Evolutionary conservation across 2,329 filamentous ascomycete species (phyloP).

Genomic region (Aspergillus tamarii): DNA sequence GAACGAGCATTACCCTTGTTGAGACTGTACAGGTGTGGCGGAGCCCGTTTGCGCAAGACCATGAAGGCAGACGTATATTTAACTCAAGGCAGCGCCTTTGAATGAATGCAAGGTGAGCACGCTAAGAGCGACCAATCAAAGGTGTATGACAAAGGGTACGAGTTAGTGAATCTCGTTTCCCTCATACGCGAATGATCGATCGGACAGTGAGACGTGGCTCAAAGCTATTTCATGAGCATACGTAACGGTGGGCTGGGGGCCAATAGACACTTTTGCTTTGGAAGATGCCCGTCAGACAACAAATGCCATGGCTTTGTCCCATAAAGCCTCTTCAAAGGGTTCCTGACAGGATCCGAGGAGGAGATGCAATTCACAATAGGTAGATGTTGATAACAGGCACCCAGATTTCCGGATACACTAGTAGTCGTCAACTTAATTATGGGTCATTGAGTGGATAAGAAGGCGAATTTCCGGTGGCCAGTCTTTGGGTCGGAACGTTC

Average conservation of each 20-base stretch:
- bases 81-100: conserved; percentile 5
- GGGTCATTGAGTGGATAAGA: conserved; percentile 1
- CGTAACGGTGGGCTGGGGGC: conserved; percentile 16
- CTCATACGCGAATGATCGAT: conserved; percentile 12
- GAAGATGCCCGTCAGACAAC: conserved; percentile 2
- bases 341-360: not conserved
- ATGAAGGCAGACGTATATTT: conserved; percentile 32
- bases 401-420: conserved; percentile 10
- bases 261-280: conserved; percentile 3
- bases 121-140: conserved; percentile 6
- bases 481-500: not conserved
- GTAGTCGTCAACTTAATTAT: conserved; percentile 1
- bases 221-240: conserved; percentile 16
- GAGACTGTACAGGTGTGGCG: conserved; percentile 39
- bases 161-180: not conserved
- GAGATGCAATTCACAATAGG: not conserved
- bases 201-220: conserved; percentile 15
- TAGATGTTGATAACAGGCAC: conserved; percentile 3
- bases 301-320: conserved; percentile 17
- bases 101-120: not conserved
- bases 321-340: not conserved
- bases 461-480: not conserved
- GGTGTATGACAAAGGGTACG: conserved; percentile 4
- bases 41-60: conserved; percentile 44
- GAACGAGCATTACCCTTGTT: conserved; percentile 34